Percentiles rank a stretch among this genome's conserved stretches.
These are phyloP conservation scores for Blastocystis sp. DNA, from an alignment of 352 stramenopile species.

Conservation along the genomic window DNA sequence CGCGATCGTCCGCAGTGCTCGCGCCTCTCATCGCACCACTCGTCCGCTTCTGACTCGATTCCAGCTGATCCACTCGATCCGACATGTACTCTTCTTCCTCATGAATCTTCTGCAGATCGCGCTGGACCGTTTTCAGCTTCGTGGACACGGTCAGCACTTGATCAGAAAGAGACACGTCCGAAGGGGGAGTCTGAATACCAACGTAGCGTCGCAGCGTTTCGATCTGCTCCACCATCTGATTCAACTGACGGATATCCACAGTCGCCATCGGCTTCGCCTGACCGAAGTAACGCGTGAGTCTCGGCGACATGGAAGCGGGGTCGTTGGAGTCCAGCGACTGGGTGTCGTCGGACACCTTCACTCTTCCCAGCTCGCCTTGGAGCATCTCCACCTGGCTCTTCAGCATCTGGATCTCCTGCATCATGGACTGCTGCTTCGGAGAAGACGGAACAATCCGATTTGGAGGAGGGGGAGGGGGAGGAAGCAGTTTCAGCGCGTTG, in stretches of 20 bases:
- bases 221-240: not conserved
- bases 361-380: not conserved
- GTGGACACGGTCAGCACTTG: not conserved
- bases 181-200: not conserved
- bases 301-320: not conserved
- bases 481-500: no score
- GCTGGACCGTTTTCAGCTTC: not conserved
- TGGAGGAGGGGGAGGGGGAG: not conserved
- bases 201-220: not conserved
- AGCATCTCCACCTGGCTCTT: not conserved
- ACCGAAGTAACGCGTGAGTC: not conserved
- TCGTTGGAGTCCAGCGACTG: not conserved
- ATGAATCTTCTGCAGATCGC: not conserved
- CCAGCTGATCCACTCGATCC: not conserved
- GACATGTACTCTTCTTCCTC: not conserved
- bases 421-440: not conserved
- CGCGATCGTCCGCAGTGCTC: not conserved
- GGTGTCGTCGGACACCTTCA: not conserved
- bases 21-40: not conserved
- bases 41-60: not conserved
- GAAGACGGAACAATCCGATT: not conserved
- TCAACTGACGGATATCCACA: not conserved
- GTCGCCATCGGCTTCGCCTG: not conserved
- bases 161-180: not conserved
- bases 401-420: slow-evolving; percentile 15